Evolutionary conservation across 139 green algal genomes (phyloP).

Genomic region (Chlorella ohadii): DNA sequence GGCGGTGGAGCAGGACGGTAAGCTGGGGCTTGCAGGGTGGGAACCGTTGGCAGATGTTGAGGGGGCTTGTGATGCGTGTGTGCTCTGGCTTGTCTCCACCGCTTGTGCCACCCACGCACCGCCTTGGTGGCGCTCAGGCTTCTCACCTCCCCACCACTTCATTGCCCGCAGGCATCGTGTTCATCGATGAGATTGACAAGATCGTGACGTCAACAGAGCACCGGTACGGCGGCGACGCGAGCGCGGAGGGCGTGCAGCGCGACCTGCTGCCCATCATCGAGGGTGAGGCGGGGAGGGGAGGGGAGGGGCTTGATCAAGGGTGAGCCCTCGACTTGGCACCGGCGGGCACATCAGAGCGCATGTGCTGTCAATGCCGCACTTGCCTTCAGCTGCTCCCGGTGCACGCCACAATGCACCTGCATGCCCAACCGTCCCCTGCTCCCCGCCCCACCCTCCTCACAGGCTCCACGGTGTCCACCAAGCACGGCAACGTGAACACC

Average conservation of each 20-base stretch:
- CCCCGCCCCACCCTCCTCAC: not conserved
- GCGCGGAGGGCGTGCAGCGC: conserved; percentile 88
- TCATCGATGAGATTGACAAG: conserved; percentile 99
- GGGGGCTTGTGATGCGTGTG: no score
- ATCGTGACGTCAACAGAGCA: conserved; percentile 82
- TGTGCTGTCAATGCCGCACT: no score
- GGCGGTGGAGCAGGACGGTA: conserved; percentile 67
- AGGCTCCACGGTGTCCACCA: conserved; percentile 77
- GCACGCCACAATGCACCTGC: no score
- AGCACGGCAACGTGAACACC: conserved; percentile 95
- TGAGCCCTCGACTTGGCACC: no score
- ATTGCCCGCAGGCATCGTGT: conserved; percentile 90
- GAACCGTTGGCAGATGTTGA: no score
- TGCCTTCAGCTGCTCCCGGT: no score
- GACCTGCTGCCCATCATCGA: conserved; percentile 99
- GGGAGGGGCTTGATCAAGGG: no score
- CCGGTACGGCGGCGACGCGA: conserved; percentile 68
- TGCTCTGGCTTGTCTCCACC: no score
- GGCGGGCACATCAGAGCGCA: no score
- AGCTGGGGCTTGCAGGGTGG: not conserved
- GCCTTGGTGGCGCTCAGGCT: no score
- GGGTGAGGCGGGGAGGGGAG: conserved; percentile 39
- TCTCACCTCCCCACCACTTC: not conserved
- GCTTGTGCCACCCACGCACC: no score
- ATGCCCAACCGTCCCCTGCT: not conserved